These are phyloP conservation scores for Ganoderma meredithae DNA, from an alignment of 1,284 basidiomycete species.

Conservation along the genomic window DNA sequence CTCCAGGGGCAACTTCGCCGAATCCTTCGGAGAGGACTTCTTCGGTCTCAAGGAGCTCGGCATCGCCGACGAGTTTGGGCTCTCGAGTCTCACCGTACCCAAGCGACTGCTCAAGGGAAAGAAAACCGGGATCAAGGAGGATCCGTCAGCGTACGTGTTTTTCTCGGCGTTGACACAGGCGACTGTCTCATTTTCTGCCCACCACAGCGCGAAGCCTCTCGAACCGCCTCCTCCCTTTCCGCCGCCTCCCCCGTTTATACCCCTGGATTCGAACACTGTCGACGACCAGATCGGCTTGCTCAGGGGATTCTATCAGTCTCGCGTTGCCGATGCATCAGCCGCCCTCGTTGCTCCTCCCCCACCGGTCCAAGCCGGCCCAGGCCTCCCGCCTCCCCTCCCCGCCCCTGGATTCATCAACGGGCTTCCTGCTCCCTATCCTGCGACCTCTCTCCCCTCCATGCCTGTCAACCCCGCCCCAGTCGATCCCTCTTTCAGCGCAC, in stretches of 20 bases:
- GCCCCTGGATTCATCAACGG: neutral
- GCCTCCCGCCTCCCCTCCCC: neutral
- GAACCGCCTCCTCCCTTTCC: constrained; percentile 89
- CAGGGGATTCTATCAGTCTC: constrained; percentile 75
- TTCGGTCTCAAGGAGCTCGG: constrained; percentile 90
- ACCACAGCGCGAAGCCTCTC: constrained; percentile 60
- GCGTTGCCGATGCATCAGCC: constrained; percentile 55
- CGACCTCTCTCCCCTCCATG: constrained; percentile 13
- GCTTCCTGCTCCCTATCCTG: neutral
- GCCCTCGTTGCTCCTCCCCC: constrained; percentile 27
- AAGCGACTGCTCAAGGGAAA: constrained; percentile 81
- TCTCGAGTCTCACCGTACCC: constrained; percentile 82
- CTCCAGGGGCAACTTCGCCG: constrained; percentile 84
- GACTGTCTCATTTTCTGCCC: constrained; percentile 16
- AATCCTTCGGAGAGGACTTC: constrained; percentile 92
- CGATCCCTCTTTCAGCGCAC: neutral
- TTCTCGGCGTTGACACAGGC: constrained; percentile 3
- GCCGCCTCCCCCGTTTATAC: constrained; percentile 82
- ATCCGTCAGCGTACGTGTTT: constrained; percentile 56
- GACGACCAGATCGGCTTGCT: constrained; percentile 88
- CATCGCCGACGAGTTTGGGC: constrained; percentile 88
- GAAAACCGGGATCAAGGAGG: constrained; percentile 46
- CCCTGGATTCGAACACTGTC: constrained; percentile 68
- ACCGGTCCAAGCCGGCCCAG: neutral
- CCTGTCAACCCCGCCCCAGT: constrained; percentile 10